phyloP scores from a whole-genome alignment of 192 early-diverging fungal genomes.

The Backusella westeae region DNA sequence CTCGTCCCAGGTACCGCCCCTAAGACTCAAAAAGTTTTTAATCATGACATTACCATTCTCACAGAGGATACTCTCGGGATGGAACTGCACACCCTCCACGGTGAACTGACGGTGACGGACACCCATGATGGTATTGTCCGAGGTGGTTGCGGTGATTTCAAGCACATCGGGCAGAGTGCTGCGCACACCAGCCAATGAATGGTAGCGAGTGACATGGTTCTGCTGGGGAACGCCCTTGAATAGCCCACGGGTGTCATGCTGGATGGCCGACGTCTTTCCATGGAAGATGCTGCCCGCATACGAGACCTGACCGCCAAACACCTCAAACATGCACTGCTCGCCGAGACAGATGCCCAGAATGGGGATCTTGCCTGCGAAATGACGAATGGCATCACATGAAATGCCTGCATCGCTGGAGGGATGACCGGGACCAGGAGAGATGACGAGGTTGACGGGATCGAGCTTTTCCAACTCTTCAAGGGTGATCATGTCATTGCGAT shows the following conservation, averaged over 20 bases:
- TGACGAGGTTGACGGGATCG: conserved; percentile 90
- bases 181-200: conserved; percentile 89
- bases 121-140: conserved; percentile 89
- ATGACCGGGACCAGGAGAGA: conserved; percentile 96
- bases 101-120: conserved; percentile 85
- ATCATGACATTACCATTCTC: conserved; percentile 88
- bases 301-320: conserved; percentile 88
- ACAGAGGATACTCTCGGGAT: conserved; percentile 95
- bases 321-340: conserved; percentile 96
- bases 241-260: conserved; percentile 87
- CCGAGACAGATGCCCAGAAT: conserved; percentile 97
- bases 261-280: conserved; percentile 90
- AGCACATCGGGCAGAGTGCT: conserved; percentile 75
- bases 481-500: conserved; percentile 91
- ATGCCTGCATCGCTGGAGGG: conserved; percentile 88
- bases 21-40: conserved; percentile 84
- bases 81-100: conserved; percentile 97
- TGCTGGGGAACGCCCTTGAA: conserved; percentile 84
- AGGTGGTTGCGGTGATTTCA: conserved; percentile 83
- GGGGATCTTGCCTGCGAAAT: conserved; percentile 93
- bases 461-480: conserved; percentile 77
- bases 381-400: conserved; percentile 79
- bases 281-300: conserved; percentile 97
- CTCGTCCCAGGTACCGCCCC: conserved; percentile 85
- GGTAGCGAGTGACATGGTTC: conserved; percentile 91